A percentile compares a stretch with the other conserved stretches of the same genome.
Conservation (phyloP, 2,329 filamentous ascomycete species). For the Alternaria tenuissima region DNA sequence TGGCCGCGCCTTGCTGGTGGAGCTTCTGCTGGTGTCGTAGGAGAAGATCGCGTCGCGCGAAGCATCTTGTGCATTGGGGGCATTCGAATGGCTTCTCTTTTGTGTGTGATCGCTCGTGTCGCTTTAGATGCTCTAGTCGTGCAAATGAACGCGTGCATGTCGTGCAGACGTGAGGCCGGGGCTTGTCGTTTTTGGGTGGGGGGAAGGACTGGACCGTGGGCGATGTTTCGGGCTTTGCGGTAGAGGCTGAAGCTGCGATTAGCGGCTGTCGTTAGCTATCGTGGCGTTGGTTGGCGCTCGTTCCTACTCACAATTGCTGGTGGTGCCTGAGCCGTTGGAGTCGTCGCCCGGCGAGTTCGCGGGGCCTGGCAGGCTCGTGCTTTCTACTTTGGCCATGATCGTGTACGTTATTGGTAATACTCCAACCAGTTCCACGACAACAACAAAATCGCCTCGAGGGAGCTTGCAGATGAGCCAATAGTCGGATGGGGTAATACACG, state of each 20-base stretch:
- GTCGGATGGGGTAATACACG: slow-evolving; percentile 3
- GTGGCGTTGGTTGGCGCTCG: background rate
- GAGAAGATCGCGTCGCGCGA: slow-evolving; percentile 89
- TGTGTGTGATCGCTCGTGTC: slow-evolving; percentile 96
- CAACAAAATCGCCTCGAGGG: slow-evolving; percentile 18
- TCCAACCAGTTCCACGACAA: slow-evolving; percentile 18
- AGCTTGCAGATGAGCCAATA: slow-evolving; percentile 7
- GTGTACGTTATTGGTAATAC: slow-evolving; percentile 23
- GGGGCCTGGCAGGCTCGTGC: slow-evolving; percentile 37
- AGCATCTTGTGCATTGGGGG: slow-evolving; percentile 91
- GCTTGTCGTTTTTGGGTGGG: slow-evolving; percentile 95
- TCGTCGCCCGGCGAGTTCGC: slow-evolving; percentile 40
- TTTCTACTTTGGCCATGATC: slow-evolving; percentile 38
- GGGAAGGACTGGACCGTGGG: slow-evolving; percentile 62
- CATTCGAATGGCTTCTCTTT: slow-evolving; percentile 99
- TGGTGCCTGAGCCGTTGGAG: slow-evolving; percentile 38
- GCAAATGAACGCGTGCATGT: slow-evolving; percentile 95
- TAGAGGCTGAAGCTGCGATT: slow-evolving; percentile 42
- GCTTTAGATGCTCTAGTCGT: slow-evolving; percentile 92
- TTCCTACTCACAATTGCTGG: slow-evolving; percentile 44
- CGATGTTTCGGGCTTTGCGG: slow-evolving; percentile 42
- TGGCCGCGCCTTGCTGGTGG: slow-evolving; percentile 89
- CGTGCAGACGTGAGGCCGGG: slow-evolving; percentile 89
- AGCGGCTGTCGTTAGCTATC: slow-evolving; percentile 27
- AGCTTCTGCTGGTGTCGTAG: slow-evolving; percentile 98